phyloP scores from a whole-genome alignment of 2,329 filamentous ascomycete species.

The Ophiostoma ulmi region DNA sequence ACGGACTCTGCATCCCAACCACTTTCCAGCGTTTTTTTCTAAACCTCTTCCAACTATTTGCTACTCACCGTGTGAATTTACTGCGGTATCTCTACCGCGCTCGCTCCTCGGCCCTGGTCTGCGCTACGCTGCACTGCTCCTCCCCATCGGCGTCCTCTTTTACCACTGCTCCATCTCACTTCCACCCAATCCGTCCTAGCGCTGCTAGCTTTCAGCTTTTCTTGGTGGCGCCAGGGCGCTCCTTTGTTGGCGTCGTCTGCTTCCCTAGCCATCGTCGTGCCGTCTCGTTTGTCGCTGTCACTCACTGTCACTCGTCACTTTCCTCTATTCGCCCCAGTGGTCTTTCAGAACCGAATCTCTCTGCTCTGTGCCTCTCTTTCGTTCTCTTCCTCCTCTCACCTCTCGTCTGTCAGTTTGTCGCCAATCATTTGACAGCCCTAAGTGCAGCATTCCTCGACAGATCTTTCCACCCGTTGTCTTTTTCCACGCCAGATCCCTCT shows the following conservation, averaged over 20 bases:
- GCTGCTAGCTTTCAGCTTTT: constrained; percentile 22
- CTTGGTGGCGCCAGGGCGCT: constrained; percentile 1
- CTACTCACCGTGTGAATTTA: neutral
- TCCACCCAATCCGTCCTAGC: constrained; percentile 19
- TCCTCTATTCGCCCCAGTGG: neutral
- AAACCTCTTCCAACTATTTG: neutral
- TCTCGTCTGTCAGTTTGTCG: neutral
- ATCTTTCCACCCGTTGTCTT: constrained; percentile 1
- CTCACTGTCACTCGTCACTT: neutral
- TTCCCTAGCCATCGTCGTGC: constrained; percentile 18
- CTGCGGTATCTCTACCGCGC: neutral
- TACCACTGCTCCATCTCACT: constrained; percentile 14
- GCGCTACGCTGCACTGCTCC: neutral
- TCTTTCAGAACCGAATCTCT: neutral
- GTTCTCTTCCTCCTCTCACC: neutral
- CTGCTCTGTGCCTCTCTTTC: neutral
- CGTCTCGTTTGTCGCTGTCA: constrained; percentile 14
- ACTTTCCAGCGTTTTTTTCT: neutral
- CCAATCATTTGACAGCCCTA: neutral
- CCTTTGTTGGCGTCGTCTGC: constrained; percentile 15
- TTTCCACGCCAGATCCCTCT: constrained; percentile 11
- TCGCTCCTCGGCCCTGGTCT: constrained; percentile 2
- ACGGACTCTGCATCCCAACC: neutral
- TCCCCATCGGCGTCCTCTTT: constrained; percentile 6
- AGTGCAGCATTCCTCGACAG: neutral